Base-by-base conservation (phyloP, 2,329 filamentous ascomycete species). In the Fusarium tuaranense region DNA sequence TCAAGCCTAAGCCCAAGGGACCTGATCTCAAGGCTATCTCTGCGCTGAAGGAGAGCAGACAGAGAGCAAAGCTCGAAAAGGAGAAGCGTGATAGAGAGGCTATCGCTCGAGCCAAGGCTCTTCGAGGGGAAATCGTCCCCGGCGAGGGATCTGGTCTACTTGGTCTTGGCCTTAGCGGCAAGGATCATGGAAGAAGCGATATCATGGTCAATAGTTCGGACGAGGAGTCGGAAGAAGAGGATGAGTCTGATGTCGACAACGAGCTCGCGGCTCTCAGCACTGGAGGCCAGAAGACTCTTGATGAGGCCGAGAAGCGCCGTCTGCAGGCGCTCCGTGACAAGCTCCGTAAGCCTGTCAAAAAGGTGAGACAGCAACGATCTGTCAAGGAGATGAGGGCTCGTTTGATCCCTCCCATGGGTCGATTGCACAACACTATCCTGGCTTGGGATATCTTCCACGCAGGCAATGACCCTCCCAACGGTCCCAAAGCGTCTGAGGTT, bases 381-480 rank as follows among this genome's bases (percentile, higher is more conserved):
- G 91, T 93, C 55, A 97, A 97, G 83, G 97, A 99, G 83, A 96
- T 98, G 91, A 93, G 96, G 77, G 96, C 97, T 73, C 93, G 97
- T 72, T 88, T 99, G 69, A 93, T 95, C 36, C 97, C 97, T 9
- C 94, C 97, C 75, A 93, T 99, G 84, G 93, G 95, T 41, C 88
- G 91, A 18, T 85, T 99, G 34, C 97, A 98, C 81, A 92, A 93
- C 78, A 92, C 92, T 20, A 95, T 99, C 61, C 89, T 99, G 4
- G 90, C 93, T 66, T 99, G 97, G 97, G 94, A 99, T 75, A 97
- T 97, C 75, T 99, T 98, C 82, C 94, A 98, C 79, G 87, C 91
- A 55, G 95, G 95, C 32, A 94, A 95, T 78, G 93, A 95, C 69
- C 97, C 97, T 7, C 95, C 97, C 0, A 92, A 90, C 62, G 91